phyloP scores from a whole-genome alignment of 2,329 filamentous ascomycete species.

The Aspergillus thermomutatus region DNA sequence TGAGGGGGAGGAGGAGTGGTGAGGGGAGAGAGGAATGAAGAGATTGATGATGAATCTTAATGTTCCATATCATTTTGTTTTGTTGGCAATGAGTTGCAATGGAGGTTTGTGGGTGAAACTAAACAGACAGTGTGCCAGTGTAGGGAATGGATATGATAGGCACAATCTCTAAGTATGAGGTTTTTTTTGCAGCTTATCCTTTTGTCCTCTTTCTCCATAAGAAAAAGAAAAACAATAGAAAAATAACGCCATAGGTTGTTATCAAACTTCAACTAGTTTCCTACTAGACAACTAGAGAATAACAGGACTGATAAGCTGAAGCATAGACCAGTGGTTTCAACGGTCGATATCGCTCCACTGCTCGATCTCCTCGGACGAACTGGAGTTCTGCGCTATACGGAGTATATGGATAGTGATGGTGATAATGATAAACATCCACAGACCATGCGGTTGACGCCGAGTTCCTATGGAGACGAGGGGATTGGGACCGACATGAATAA shows the following conservation, averaged over 20 bases:
- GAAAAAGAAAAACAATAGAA: no score
- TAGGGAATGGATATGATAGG: background rate
- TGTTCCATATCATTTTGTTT: background rate
- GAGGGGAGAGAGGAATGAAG: background rate
- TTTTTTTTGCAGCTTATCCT: no score
- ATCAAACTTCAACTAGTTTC: background rate
- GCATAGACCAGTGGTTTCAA: background rate
- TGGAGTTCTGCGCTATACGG: background rate
- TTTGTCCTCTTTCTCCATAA: no score
- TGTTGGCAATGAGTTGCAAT: background rate
- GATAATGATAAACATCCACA: background rate
- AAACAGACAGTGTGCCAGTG: background rate
- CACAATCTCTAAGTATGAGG: no score
- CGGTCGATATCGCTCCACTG: background rate
- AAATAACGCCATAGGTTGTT: background rate
- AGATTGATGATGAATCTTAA: background rate
- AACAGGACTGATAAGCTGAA: background rate
- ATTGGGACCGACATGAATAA: no score
- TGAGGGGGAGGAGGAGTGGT: constrained; percentile 1
- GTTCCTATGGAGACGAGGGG: background rate
- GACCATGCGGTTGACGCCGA: no score
- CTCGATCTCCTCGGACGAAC: background rate
- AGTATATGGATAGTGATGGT: background rate
- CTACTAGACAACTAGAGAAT: background rate
- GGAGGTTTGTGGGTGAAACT: background rate